Evolutionary conservation across 1,284 basidiomycete species (phyloP), one percentile per base, ranked within the genome.

Genomic region (Sporisorium exsertum): DNA sequence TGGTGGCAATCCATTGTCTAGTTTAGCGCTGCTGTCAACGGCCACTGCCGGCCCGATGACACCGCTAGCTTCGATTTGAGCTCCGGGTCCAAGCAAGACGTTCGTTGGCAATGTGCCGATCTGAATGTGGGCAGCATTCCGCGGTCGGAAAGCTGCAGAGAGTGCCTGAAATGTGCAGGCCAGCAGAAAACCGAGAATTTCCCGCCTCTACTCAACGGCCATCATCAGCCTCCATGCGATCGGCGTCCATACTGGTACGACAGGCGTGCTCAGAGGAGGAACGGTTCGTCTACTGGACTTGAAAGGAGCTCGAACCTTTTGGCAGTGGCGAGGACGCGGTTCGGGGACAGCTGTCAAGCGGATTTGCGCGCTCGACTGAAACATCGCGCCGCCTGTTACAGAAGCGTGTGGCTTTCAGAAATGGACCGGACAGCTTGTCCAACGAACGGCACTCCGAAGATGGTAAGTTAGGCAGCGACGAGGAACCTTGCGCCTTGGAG

Each of bases 51-150:
- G 49, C 10, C 27, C 29, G 49, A 24, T 20, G 6, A 5, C 49
- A 32, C 49, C 29, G 29, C 5, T 24, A 9, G 15, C 18, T 49
- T 3, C 9, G 5, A n/a, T 32, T 16, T 20, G 27, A 50, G 49
- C 53, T 32, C 13, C 24, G 29, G 4, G 7, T 20, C 3, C 40
- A 43, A 20, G 20, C 40, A 8, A 43, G 3, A 43, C 9, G 40
- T 32, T 42, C n/a, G 29, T 32, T 12, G 3, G 15, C 24, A 27
- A 7, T 18, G 35, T 22, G 35, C 35, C 35, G 52, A n/a, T 42
- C 52, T 15, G 27, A 35, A 43, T 58, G 63, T 64, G 56, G 18
- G 33, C 33, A 58, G 51, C 63, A 58, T 64, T 64, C 63, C 56
- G n/a, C 20, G 42, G 42, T 24, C 43, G 6, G 46, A 43, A 20